Base-by-base conservation (phyloP, 2,329 filamentous ascomycete species). In the Colletotrichum acutatum region DNA sequence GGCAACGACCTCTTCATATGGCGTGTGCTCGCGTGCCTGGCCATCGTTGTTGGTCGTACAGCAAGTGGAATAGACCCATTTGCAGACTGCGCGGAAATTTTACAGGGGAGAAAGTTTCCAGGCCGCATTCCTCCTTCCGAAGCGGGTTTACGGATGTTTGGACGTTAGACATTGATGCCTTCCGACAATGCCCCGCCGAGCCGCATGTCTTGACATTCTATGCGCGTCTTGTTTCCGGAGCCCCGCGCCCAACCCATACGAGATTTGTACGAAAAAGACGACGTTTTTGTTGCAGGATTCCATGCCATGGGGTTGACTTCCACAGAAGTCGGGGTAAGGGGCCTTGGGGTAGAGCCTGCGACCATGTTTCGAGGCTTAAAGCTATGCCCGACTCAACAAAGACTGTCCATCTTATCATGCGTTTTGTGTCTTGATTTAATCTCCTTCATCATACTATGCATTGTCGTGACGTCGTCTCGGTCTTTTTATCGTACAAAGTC, bases 11-110 rank as follows among this genome's bases (percentile, higher is more conserved):
- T 22, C 60, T 66, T 19, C 12, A 61, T 42, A 19, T 12, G 24
- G 66, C 30, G 66, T 62, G 34, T 70, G 66, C 46, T 70, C 66
- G 60, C 53, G 49, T 70, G 66, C 59, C n/a, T 53, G n/a, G 19
- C 19, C 12, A 22, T 16, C n/a, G 12, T 46, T 14, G 16, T 59
- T 42, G 16, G 53, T 64, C 14, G 14, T 16, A 59, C 53, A 68
- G 26, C n/a, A 59, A 59, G 53, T 53, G 19, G 53, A 49, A 6
- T 3, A 24, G 54, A 28, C 52, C 30, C 26, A 24, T 59, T 24
- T 64, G 53, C 16, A 59, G 37, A 19, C 16, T 42, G 37, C 37
- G 3, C 54, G 46, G 59, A 46, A 46, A 19, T 14, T 30, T 24
- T 9, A 19, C 28, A 24, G 19, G n/a, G 46, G 16, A 59, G 49